Evolutionary conservation across 441 rosid species (phyloP).

Genomic region (Erysimum cheiri): DNA sequence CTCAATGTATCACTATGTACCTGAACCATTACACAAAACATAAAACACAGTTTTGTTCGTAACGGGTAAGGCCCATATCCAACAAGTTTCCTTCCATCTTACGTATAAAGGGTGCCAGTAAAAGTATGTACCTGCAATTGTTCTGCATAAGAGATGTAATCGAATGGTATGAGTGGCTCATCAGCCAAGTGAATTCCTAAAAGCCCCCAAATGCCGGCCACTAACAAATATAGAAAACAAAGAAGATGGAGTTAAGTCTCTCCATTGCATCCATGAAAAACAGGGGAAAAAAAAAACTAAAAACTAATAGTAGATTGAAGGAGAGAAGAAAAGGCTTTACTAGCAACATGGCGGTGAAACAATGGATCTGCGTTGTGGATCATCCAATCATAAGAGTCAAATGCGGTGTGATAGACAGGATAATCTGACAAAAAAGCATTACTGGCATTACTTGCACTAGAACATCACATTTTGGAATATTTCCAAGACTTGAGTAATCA

Average conservation of each 20-base stretch:
- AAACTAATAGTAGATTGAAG: background rate
- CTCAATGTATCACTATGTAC: constrained; percentile 58
- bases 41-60: constrained; percentile 21
- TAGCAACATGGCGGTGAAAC: constrained; percentile 88
- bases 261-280: background rate
- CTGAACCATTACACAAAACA: constrained; percentile 33
- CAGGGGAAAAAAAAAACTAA: background rate
- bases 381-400: constrained; percentile 88
- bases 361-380: constrained; percentile 70
- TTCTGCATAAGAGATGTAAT: constrained; percentile 68
- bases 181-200: constrained; percentile 76
- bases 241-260: background rate
- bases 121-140: constrained; percentile 59
- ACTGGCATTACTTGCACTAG: constrained; percentile 5
- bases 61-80: too few species aligned
- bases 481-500: background rate
- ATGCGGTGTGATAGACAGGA: constrained; percentile 94
- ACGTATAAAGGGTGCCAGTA: constrained; percentile 10
- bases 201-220: constrained; percentile 89
- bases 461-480: background rate
- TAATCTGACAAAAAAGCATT: constrained; percentile 60
- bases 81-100: background rate
- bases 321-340: constrained; percentile 48
- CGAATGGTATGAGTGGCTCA: constrained; percentile 75
- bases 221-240: constrained; percentile 47